Conservation (phyloP, 371 early-diverging fungal species). For the Sporodiniella umbellata region DNA sequence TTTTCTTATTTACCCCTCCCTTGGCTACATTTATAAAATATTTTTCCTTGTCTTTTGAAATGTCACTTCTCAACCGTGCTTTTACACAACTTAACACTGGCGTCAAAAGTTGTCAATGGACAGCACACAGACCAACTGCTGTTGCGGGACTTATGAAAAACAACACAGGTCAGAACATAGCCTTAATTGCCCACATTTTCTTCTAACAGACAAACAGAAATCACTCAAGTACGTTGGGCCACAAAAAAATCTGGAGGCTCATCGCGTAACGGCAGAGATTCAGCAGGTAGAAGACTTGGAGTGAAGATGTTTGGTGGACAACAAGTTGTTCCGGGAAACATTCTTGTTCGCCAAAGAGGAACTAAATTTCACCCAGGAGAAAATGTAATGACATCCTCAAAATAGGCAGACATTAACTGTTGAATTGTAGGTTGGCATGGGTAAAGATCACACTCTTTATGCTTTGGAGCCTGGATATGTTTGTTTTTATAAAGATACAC, state of each 20-base stretch:
- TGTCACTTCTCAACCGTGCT: slow-evolving; percentile 21
- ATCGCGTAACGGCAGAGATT: slow-evolving; percentile 90
- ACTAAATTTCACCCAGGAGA: slow-evolving; percentile 88
- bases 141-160: slow-evolving; percentile 13
- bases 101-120: neutral
- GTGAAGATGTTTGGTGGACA: slow-evolving; percentile 88
- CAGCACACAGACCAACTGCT: slow-evolving; percentile 6
- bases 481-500: slow-evolving; percentile 75
- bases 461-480: slow-evolving; percentile 86
- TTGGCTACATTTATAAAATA: neutral
- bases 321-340: slow-evolving; percentile 83
- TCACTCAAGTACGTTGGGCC: slow-evolving; percentile 80
- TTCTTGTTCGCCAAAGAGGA: slow-evolving; percentile 92
- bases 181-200: neutral
- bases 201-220: slow-evolving; percentile 8
- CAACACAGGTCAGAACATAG: slow-evolving; percentile 8
- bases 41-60: neutral
- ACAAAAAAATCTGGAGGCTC: slow-evolving; percentile 93
- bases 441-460: slow-evolving; percentile 90
- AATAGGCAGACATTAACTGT: neutral
- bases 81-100: slow-evolving; percentile 12
- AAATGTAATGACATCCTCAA: slow-evolving; percentile 53
- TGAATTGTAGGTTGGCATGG: slow-evolving; percentile 69
- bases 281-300: slow-evolving; percentile 91
- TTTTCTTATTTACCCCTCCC: neutral